A percentile compares a stretch with the other conserved stretches of the same genome.
These are phyloP conservation scores for Saxophila tyrrhenica DNA, from an alignment of 495 filamentous ascomycete species.

Conservation along the genomic window DNA sequence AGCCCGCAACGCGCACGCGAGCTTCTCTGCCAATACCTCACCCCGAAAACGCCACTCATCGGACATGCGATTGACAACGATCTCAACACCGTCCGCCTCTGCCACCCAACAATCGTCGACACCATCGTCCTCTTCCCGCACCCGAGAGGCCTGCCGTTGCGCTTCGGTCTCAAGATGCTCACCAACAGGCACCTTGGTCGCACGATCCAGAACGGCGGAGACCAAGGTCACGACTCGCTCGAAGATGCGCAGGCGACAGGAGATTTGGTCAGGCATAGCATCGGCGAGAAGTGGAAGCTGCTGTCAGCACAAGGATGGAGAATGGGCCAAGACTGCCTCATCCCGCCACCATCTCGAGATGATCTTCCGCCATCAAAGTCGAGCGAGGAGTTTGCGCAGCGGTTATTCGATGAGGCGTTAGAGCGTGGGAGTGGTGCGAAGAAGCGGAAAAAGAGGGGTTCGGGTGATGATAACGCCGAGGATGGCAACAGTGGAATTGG, in stretches of 20 bases:
- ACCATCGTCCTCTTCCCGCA: constrained; percentile 78
- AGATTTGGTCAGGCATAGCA: constrained; percentile 61
- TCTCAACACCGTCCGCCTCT: constrained; percentile 66
- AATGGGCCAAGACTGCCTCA: constrained; percentile 34
- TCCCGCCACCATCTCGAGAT: too few relatives aligned
- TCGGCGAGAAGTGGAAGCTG: constrained; percentile 51
- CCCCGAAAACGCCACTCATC: constrained; percentile 67
- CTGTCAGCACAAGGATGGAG: constrained; percentile 56
- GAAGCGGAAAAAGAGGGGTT: neutral
- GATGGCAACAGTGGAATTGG: too few relatives aligned
- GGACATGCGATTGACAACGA: constrained; percentile 96
- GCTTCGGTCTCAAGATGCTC: constrained; percentile 62
- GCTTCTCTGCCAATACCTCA: constrained; percentile 58
- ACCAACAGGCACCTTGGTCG: constrained; percentile 51
- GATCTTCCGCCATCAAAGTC: too few relatives aligned
- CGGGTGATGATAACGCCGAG: too few relatives aligned
- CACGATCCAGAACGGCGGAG: constrained; percentile 65
- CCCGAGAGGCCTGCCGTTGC: constrained; percentile 56
- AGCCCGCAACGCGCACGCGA: constrained; percentile 60
- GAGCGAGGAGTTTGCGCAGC: too few relatives aligned
- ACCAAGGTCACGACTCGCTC: constrained; percentile 67
- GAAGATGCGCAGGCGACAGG: constrained; percentile 86
- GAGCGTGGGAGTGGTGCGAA: neutral
- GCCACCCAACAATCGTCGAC: constrained; percentile 78
- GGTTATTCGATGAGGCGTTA: too few relatives aligned